Base-by-base conservation (phyloP, 495 filamentous ascomycete species). In the Neurospora sp. region DNA sequence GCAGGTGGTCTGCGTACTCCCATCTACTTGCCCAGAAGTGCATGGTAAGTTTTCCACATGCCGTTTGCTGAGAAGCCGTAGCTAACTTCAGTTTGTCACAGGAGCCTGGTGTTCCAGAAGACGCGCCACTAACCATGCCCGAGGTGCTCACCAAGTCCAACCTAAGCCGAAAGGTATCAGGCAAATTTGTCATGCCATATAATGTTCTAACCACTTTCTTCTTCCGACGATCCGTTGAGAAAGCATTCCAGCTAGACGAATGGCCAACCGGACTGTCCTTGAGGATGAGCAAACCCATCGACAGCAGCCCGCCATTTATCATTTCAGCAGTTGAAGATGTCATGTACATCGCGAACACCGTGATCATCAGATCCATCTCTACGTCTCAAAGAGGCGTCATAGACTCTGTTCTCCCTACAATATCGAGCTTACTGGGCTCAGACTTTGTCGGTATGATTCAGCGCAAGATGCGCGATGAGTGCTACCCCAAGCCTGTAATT, bases 381-480 rank as follows among this genome's bases (percentile, higher is more conserved):
- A 98, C 96, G 6, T 93, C 92, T 0, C 94, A 97, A 78, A 82
- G 88, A 70, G 84, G 86, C 7, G 90, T 97, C 22, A 85, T 95
- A 31, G 88, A 87, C 70, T 90, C 87, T 59, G 93, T 97, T 9
- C 85, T 98, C 44, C 90, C 94, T 3, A 91, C 89, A 0, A 85
- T 97, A n/a, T 87, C 89, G 47, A 88, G 93, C 69, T 90, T 99
- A n/a, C 89, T 99, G 9, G 91, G 93, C 45, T 90, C 91, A 31
- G 96, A 98, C 82, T 98, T 98, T 77, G 89, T 98, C 73, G 93
- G 93, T 78, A 97, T 99, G 93, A 92, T 97, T 31, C 96, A 98
- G 77, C 90, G 95, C 53, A 97, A 95, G 78, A 97, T 99, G 96
- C 90, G 94, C 68, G 94, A 98, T 78, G 95, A 98, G 78, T 90